Conservation (phyloP, 768 basidiomycete species). For the Porpolomopsis calyptriformis region DNA sequence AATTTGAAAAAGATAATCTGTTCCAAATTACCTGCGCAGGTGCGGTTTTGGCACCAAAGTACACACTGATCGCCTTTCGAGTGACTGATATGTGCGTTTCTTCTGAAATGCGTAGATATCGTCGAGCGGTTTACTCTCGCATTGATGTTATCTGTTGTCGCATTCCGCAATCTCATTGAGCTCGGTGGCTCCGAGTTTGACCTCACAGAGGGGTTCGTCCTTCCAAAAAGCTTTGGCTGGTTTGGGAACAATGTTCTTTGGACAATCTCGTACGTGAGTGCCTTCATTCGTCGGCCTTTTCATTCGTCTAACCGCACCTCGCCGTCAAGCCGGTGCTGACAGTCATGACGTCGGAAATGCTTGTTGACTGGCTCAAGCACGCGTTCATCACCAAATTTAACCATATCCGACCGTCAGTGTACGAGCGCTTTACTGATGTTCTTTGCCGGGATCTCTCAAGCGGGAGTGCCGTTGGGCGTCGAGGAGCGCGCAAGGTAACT, state of each 20-base stretch:
- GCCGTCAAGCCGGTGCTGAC: constrained; percentile 71
- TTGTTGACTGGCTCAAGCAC: constrained; percentile 98
- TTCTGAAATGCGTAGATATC: too few species aligned
- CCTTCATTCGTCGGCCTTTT: neutral
- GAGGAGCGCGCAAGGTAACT: constrained; percentile 58
- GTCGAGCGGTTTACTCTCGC: constrained; percentile 92
- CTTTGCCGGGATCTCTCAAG: constrained; percentile 87
- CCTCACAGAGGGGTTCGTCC: constrained; percentile 56
- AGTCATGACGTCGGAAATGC: constrained; percentile 83
- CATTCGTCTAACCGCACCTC: neutral
- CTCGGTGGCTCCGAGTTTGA: constrained; percentile 84
- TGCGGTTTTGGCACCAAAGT: constrained; percentile 22
- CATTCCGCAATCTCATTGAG: constrained; percentile 90
- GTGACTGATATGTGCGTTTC: too few species aligned
- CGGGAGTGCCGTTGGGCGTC: constrained; percentile 59
- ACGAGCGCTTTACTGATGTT: constrained; percentile 91
- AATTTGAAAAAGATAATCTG: constrained; percentile 96
- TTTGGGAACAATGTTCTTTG: constrained; percentile 72
- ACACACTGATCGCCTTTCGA: too few species aligned
- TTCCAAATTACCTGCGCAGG: constrained; percentile 98
- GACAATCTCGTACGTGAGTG: constrained; percentile 81
- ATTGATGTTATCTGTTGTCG: constrained; percentile 85
- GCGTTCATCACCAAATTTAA: constrained; percentile 99
- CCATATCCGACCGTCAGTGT: constrained; percentile 90
- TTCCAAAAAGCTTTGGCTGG: constrained; percentile 81